These are phyloP conservation scores for Termitomyces sp. DNA, from an alignment of 768 basidiomycete genomes.

Conservation along the genomic window DNA sequence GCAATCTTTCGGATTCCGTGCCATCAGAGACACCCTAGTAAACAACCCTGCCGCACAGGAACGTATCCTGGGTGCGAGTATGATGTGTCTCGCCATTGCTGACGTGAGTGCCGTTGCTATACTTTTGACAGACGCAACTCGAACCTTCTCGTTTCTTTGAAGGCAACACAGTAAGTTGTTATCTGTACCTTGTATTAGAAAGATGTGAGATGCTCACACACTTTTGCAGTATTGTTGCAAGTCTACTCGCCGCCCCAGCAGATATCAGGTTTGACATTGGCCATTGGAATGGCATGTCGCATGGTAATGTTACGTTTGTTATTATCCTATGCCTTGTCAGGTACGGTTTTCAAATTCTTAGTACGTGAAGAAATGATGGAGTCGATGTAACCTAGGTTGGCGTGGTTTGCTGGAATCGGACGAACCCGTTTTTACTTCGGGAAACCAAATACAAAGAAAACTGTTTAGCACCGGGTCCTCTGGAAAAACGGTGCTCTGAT, in stretches of 20 bases:
- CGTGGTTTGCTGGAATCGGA: constrained; percentile 19
- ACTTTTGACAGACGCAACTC: not conserved
- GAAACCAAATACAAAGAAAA: constrained; percentile 3
- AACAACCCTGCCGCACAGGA: constrained; percentile 62
- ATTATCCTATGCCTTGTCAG: constrained; percentile 53
- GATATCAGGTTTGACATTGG: constrained; percentile 46
- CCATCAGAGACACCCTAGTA: constrained; percentile 56
- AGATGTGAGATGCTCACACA: constrained; percentile 2
- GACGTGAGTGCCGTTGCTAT: constrained; percentile 48
- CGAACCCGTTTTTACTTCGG: constrained; percentile 19
- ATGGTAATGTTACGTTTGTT: constrained; percentile 72
- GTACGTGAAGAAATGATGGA: not conserved
- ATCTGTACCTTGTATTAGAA: not conserved
- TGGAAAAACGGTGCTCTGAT: too few relatives aligned
- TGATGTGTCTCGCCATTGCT: constrained; percentile 62
- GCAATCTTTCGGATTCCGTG: constrained; percentile 65
- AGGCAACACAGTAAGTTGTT: constrained; percentile 60
- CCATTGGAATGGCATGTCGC: constrained; percentile 69
- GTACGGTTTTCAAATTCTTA: constrained; percentile 29
- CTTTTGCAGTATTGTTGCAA: constrained; percentile 54
- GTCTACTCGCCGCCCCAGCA: constrained; percentile 55
- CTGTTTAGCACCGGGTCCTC: not conserved
- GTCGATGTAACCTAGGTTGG: constrained; percentile 8
- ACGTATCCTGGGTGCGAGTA: constrained; percentile 58
- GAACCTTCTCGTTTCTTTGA: not conserved